phyloP scores from a whole-genome alignment of 805 yeast species.

The Priceomyces melissophilus region DNA sequence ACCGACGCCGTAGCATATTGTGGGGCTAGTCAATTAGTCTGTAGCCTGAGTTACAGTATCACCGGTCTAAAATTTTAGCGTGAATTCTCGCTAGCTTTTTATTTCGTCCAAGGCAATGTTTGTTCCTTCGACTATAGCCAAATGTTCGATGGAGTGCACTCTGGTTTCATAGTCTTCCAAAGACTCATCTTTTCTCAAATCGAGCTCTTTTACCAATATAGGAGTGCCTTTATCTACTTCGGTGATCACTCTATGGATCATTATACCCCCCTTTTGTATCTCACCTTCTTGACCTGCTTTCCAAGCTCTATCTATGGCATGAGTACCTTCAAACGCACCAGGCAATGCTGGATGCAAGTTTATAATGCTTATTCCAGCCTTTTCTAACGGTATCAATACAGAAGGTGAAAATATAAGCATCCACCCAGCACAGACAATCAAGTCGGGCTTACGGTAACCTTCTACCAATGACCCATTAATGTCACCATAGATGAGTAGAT shows the following conservation, averaged over 20 bases:
- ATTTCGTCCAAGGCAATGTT: constrained; percentile 55
- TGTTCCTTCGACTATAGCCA: constrained; percentile 92
- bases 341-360: constrained; percentile 97
- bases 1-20: too few relatives aligned
- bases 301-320: constrained; percentile 96
- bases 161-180: constrained; percentile 77
- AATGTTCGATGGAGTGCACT: constrained; percentile 82
- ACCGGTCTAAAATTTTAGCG: too few relatives aligned
- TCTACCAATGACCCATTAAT: constrained; percentile 27
- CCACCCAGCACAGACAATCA: constrained; percentile 99
- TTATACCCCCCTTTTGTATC: constrained; percentile 77
- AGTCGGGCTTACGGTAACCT: constrained; percentile 58
- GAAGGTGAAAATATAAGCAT: constrained; percentile 83
- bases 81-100: too few relatives aligned
- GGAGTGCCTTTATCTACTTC: constrained; percentile 96
- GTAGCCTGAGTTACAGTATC: too few relatives aligned
- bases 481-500: constrained; percentile 53
- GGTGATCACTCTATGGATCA: constrained; percentile 95
- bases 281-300: constrained; percentile 87
- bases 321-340: constrained; percentile 94
- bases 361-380: constrained; percentile 69
- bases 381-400: constrained; percentile 63
- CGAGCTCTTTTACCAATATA: constrained; percentile 73
- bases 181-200: constrained; percentile 66
- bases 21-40: too few relatives aligned